These are phyloP conservation scores for Rauvolfia tetraphylla DNA, from an alignment of 257 asterid species.

Conservation along the genomic window DNA sequence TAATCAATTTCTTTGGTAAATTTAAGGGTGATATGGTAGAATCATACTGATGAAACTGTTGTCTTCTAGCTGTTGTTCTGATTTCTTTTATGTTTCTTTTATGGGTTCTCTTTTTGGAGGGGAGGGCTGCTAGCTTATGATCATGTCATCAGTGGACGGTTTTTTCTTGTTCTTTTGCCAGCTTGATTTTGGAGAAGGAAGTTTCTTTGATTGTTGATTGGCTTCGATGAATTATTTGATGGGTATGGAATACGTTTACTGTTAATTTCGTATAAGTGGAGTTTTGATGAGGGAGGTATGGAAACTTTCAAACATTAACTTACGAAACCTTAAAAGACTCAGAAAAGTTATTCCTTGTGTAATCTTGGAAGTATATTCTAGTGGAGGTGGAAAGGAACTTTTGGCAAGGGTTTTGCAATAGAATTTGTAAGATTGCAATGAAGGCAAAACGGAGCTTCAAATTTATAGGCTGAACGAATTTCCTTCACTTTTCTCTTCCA, in stretches of 20 bases:
- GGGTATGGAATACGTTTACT: slow-evolving; percentile 12
- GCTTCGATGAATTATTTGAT: slow-evolving; percentile 18
- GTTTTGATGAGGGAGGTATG: slow-evolving; percentile 6
- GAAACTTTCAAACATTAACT: background rate
- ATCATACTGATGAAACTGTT: background rate
- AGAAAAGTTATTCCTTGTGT: slow-evolving; percentile 15
- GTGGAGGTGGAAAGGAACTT: slow-evolving; percentile 14
- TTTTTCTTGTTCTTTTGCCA: background rate
- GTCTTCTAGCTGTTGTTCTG: background rate
- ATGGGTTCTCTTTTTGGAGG: background rate
- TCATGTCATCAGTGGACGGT: background rate
- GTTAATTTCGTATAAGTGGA: slow-evolving; percentile 5
- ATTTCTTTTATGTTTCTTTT: background rate
- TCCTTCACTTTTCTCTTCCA: background rate
- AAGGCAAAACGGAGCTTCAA: slow-evolving; percentile 2
- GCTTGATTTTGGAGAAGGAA: background rate
- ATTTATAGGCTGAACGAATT: background rate
- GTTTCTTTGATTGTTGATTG: background rate
- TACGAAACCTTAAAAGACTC: background rate
- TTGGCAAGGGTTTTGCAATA: background rate
- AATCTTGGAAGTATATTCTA: slow-evolving; percentile 13
- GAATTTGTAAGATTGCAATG: background rate
- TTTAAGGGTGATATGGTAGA: background rate
- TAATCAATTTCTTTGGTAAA: background rate
- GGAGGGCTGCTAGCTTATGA: background rate